Evolutionary conservation across 2,329 filamentous ascomycete species (phyloP), one percentile per base, ranked within the genome.

Genomic region (Cytospora chrysosperma): DNA sequence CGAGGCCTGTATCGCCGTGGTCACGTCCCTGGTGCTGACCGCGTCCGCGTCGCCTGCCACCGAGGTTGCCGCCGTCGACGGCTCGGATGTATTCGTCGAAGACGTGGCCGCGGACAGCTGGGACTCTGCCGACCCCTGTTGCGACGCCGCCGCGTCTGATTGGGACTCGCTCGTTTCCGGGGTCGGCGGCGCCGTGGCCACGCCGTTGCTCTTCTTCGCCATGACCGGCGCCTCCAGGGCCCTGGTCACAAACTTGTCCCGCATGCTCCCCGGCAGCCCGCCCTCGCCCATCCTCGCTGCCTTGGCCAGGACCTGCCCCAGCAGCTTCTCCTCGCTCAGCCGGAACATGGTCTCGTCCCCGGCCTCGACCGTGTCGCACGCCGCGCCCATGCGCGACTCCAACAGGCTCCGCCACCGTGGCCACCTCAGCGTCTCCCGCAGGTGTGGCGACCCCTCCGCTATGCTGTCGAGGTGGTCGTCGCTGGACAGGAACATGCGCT

Each of bases 321-420:
- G 71, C 0, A 97, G 82, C 72, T 93, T 96, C 15, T 81, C 77
- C 70, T 90, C 83, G 69, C 82, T 95, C 27, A 96, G 78, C 15
- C 92, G 86, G 75, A 90, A 97, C 91, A 97, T 92, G 61, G 78
- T 85, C 74, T 97, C 93, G 65, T 91, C 91, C 17, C 90, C 91
- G 0, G 90, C 91, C 37, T 95, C 89, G 13, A 96, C 89, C 0
- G 84, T 89, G 70, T 97, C 93, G 75, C 93, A 96, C 6, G 95
- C 81, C 1, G 79, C 81, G 1, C 80, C 82, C 78, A 96, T 88
- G 40, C 92, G 83, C 13, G 80, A 75, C 70, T 91, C 86, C 0
- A 96, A 73, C 34, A 82, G 76, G 2, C 68, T 74, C 65, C 79
- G 81, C 70, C 80, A 78, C 63, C 77, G 77, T 59, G 71, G 74